Percentiles rank a stretch among this genome's conserved stretches.
phyloP scores from a whole-genome alignment of 1,284 basidiomycete genomes.

The Spongispora temasekensis region DNA sequence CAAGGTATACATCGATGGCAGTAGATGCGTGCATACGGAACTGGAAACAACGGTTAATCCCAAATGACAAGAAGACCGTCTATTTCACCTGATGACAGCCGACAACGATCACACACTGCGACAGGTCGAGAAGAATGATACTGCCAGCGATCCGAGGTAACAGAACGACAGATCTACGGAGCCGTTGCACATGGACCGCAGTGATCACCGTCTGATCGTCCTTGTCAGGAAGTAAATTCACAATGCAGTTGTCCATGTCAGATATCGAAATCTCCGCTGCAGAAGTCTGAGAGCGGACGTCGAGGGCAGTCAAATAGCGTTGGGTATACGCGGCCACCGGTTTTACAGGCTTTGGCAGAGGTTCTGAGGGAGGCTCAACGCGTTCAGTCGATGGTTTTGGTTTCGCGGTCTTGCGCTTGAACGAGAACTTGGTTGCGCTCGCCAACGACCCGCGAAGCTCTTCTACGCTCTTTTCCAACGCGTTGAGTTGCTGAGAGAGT shows the following conservation, averaged over 20 bases:
- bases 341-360: conserved; percentile 26
- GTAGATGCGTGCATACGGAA: conserved; percentile 79
- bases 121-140: conserved; percentile 64
- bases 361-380: conserved; percentile 8
- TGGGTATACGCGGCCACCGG: conserved; percentile 43
- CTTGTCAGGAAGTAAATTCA: conserved; percentile 53
- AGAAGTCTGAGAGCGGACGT: conserved; percentile 32
- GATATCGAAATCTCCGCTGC: conserved; percentile 55
- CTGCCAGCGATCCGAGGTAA: conserved; percentile 68
- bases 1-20: conserved; percentile 60
- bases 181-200: conserved; percentile 61
- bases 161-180: conserved; percentile 59
- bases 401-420: conserved; percentile 57
- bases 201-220: conserved; percentile 18
- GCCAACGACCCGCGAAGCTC: conserved; percentile 45
- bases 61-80: not conserved
- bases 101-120: conserved; percentile 60
- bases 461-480: conserved; percentile 54
- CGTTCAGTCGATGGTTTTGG: conserved; percentile 14
- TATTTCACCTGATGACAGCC: conserved; percentile 74
- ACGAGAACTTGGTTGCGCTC: conserved; percentile 66
- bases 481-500: conserved; percentile 57
- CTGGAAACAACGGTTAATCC: conserved; percentile 40
- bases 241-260: conserved; percentile 62
- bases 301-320: conserved; percentile 41